phyloP scores from a whole-genome alignment of 192 early-diverging fungal species.

The Funneliformis mosseae region DNA sequence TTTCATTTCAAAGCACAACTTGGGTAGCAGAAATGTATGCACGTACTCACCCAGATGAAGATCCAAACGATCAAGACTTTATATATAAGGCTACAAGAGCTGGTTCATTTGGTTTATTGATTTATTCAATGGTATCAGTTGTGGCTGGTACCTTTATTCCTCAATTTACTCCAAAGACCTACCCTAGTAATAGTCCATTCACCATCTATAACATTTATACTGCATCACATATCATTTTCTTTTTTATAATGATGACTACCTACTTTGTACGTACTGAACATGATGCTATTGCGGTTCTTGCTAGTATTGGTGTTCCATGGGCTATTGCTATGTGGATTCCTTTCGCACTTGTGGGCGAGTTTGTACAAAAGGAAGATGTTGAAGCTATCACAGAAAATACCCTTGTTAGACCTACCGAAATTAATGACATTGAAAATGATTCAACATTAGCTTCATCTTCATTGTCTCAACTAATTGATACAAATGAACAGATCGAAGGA shows the following conservation, averaged over 20 bases:
- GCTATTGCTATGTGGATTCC: slow-evolving; percentile 92
- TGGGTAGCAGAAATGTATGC: slow-evolving; percentile 66
- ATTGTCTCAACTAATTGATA: not conserved
- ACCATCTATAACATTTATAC: slow-evolving; percentile 69
- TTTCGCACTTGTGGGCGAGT: slow-evolving; percentile 86
- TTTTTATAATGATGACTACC: slow-evolving; percentile 67
- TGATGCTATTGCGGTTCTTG: slow-evolving; percentile 71
- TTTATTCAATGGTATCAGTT: slow-evolving; percentile 75
- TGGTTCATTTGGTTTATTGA: slow-evolving; percentile 85
- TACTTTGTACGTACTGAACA: slow-evolving; percentile 56
- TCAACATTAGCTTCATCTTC: not conserved
- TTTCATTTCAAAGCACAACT: slow-evolving; percentile 47
- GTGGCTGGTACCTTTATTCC: slow-evolving; percentile 63
- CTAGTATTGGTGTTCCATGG: slow-evolving; percentile 81
- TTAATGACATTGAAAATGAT: slow-evolving; percentile 13
- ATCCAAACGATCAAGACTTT: slow-evolving; percentile 12
- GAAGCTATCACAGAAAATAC: not conserved
- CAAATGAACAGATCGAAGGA: not conserved
- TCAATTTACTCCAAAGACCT: slow-evolving; percentile 41
- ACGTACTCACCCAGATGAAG: slow-evolving; percentile 30
- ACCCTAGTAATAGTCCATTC: slow-evolving; percentile 41
- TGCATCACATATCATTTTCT: slow-evolving; percentile 67
- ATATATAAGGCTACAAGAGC: slow-evolving; percentile 45
- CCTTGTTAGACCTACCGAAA: not conserved
- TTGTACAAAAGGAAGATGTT: slow-evolving; percentile 41